phyloP scores from a whole-genome alignment of 257 asterid species.

The Cordia subcordata region DNA sequence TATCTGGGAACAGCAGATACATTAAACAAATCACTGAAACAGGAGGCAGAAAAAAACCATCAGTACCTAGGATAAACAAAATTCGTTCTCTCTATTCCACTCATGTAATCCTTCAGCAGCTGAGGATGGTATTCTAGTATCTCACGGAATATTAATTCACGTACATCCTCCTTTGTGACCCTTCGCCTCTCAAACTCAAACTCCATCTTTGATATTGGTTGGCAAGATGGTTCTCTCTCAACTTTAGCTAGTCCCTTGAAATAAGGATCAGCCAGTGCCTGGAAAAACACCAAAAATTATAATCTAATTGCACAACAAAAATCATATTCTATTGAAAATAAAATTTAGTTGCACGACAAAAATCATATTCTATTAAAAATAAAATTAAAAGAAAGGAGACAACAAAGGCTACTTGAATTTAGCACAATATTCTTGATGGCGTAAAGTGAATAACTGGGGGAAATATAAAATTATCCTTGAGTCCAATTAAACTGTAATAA shows the following conservation, averaged over 20 bases:
- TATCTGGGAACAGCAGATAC: neutral
- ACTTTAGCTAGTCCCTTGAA: conserved; percentile 70
- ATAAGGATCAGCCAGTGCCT: conserved; percentile 85
- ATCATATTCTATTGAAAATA: neutral
- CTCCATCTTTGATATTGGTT: conserved; percentile 69
- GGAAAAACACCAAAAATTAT: conserved; percentile 10
- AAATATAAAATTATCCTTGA: neutral
- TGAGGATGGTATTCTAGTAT: conserved; percentile 85
- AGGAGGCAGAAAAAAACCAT: neutral
- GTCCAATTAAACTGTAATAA: conserved; percentile 12
- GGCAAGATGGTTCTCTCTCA: conserved; percentile 83
- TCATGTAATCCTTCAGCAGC: conserved; percentile 66
- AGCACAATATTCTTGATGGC: neutral
- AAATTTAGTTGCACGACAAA: neutral
- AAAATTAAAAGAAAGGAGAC: neutral
- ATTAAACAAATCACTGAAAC: neutral
- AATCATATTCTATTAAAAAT: neutral
- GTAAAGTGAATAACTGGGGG: too few species aligned
- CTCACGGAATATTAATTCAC: conserved; percentile 78
- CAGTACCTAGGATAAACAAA: conserved; percentile 76
- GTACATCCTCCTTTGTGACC: conserved; percentile 71
- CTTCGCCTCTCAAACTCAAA: conserved; percentile 87
- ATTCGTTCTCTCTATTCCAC: conserved; percentile 62
- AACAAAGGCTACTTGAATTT: neutral
- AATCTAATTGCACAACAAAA: neutral